phyloP scores from a whole-genome alignment of 176 grass and related monocot species.

The Juncus inflexus region DNA sequence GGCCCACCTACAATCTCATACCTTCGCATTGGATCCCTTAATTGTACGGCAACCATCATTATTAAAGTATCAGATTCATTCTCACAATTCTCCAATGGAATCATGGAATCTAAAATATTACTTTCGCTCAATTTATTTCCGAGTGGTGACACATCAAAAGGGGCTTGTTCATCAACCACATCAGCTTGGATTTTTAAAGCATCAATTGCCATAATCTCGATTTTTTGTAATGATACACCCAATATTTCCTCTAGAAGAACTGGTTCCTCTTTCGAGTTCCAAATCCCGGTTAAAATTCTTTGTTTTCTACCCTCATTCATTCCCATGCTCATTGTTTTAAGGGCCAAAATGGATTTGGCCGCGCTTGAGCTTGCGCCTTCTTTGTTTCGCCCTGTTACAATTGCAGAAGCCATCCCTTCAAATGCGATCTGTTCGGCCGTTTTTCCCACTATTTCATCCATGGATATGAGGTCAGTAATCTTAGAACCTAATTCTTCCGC shows the following conservation, averaged over 20 bases:
- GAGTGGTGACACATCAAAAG: slow-evolving; percentile 50
- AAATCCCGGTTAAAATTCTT: slow-evolving; percentile 69
- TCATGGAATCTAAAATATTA: slow-evolving; percentile 47
- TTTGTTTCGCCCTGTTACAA: slow-evolving; percentile 62
- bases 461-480: slow-evolving; percentile 37
- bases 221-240: slow-evolving; percentile 65
- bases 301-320: slow-evolving; percentile 50
- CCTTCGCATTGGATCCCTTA: slow-evolving; percentile 74
- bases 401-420: slow-evolving; percentile 81
- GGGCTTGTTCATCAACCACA: slow-evolving; percentile 54
- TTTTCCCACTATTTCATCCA: slow-evolving; percentile 81
- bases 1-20: slow-evolving; percentile 81
- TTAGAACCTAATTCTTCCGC: slow-evolving; percentile 37
- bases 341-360: slow-evolving; percentile 37
- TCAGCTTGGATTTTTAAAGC: slow-evolving; percentile 76
- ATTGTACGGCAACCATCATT: slow-evolving; percentile 57
- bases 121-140: background rate
- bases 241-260: slow-evolving; percentile 61
- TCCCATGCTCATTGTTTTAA: slow-evolving; percentile 55
- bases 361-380: slow-evolving; percentile 62
- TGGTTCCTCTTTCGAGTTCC: slow-evolving; percentile 45
- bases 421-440: slow-evolving; percentile 88
- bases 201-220: slow-evolving; percentile 68
- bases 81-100: slow-evolving; percentile 35
- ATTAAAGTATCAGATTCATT: slow-evolving; percentile 23